These are phyloP conservation scores for Malus hybrid DNA, from an alignment of 331 rosid genomes.

Conservation along the genomic window DNA sequence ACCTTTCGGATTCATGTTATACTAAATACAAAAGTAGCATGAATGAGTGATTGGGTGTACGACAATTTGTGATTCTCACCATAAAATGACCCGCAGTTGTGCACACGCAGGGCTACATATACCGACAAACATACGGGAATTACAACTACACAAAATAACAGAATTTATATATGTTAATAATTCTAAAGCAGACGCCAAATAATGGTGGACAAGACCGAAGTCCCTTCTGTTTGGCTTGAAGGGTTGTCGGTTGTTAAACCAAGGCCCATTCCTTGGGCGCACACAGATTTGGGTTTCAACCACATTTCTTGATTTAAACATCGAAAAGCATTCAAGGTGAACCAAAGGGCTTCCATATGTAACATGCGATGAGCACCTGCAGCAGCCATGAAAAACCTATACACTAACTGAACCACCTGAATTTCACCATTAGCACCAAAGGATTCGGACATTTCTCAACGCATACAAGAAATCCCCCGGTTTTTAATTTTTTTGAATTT, in stretches of 20 bases:
- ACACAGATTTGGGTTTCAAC: background rate
- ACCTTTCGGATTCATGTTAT: background rate
- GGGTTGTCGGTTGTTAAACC: background rate
- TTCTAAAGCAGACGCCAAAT: background rate
- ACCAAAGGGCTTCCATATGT: background rate
- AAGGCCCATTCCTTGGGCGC: background rate
- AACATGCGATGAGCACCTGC: background rate
- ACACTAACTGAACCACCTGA: background rate
- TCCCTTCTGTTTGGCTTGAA: background rate
- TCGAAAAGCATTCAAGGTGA: background rate
- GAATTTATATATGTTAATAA: background rate
- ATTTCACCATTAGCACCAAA: background rate
- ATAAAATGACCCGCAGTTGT: background rate
- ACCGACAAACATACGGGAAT: background rate
- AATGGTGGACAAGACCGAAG: background rate
- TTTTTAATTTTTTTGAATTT: background rate
- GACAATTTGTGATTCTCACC: background rate
- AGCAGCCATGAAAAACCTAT: background rate
- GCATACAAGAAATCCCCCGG: background rate
- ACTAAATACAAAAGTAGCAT: background rate
- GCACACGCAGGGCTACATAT: background rate
- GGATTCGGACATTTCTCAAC: too few relatives aligned
- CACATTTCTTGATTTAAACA: background rate
- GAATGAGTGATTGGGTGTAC: background rate
- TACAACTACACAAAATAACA: background rate